These are phyloP conservation scores for Naganishia sp. DNA, from an alignment of 1,284 basidiomycete genomes.

Conservation along the genomic window DNA sequence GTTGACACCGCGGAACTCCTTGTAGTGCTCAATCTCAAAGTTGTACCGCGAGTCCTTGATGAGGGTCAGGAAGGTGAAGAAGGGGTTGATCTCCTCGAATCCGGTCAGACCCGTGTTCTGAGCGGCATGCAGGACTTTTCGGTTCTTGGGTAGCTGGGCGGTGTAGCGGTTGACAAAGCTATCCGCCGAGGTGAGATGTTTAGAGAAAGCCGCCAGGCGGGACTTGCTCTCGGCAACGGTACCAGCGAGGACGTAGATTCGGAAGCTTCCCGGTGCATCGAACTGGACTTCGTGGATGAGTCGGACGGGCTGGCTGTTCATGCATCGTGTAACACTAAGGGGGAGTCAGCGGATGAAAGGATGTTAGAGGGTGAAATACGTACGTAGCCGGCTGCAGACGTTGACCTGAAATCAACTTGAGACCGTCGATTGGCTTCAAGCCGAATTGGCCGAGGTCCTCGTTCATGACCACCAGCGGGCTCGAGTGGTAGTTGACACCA, in stretches of 20 bases:
- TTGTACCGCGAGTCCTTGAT: constrained; percentile 42
- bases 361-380: neutral
- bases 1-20: constrained; percentile 47
- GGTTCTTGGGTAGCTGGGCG: constrained; percentile 32
- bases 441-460: constrained; percentile 31
- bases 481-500: constrained; percentile 32
- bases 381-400: constrained; percentile 31
- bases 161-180: constrained; percentile 42
- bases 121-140: constrained; percentile 26
- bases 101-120: constrained; percentile 43
- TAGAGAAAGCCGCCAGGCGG: constrained; percentile 23
- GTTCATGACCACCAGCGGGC: constrained; percentile 28
- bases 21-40: constrained; percentile 45
- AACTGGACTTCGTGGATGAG: constrained; percentile 70
- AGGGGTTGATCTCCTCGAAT: constrained; percentile 45
- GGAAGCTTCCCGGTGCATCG: constrained; percentile 63
- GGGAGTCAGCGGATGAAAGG: neutral
- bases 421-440: constrained; percentile 25
- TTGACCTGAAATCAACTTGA: constrained; percentile 31
- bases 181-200: constrained; percentile 35
- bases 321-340: constrained; percentile 64
- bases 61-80: constrained; percentile 47
- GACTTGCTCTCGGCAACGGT: constrained; percentile 52
- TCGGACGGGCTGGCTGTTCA: constrained; percentile 64
- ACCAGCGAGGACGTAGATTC: constrained; percentile 68